These are phyloP conservation scores for Miscanthus lutarioriparius DNA, from an alignment of 176 grass and related monocot genomes.

Conservation along the genomic window DNA sequence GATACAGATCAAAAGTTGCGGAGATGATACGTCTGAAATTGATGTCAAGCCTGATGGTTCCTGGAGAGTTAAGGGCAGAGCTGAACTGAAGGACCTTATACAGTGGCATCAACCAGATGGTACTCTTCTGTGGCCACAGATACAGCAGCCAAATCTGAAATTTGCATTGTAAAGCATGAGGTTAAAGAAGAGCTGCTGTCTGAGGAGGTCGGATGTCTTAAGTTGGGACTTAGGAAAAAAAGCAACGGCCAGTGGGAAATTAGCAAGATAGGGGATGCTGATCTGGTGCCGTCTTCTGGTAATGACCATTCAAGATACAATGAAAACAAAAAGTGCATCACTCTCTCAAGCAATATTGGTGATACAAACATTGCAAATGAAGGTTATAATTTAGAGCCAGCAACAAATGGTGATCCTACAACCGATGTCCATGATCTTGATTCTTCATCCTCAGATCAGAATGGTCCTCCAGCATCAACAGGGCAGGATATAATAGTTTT, in stretches of 20 bases:
- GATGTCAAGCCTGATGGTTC: constrained; percentile 86
- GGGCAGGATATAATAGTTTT: constrained; percentile 72
- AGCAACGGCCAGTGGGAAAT: constrained; percentile 49
- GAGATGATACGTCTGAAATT: constrained; percentile 71
- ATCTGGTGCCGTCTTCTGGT: constrained; percentile 24
- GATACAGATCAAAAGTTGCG: constrained; percentile 64
- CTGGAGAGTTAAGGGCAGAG: constrained; percentile 70
- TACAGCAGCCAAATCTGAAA: constrained; percentile 23
- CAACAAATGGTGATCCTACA: constrained; percentile 25
- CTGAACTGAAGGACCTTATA: constrained; percentile 54
- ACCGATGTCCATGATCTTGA: constrained; percentile 43
- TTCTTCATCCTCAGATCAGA: constrained; percentile 41
- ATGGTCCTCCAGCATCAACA: constrained; percentile 36
- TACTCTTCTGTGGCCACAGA: constrained; percentile 47
- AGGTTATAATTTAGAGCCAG: constrained; percentile 36
- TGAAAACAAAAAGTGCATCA: constrained; percentile 31
- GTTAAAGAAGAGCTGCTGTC: constrained; percentile 46
- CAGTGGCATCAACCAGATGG: constrained; percentile 96
- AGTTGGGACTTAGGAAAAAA: constrained; percentile 58
- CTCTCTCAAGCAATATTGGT: constrained; percentile 31
- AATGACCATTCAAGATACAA: constrained; percentile 20
- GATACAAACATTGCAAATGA: constrained; percentile 18
- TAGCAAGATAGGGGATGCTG: constrained; percentile 34
- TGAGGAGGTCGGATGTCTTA: constrained; percentile 37
- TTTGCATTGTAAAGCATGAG: constrained; percentile 40